phyloP scores from a whole-genome alignment of 352 stramenopile species.

The Phytophthora chlamydospora region DNA sequence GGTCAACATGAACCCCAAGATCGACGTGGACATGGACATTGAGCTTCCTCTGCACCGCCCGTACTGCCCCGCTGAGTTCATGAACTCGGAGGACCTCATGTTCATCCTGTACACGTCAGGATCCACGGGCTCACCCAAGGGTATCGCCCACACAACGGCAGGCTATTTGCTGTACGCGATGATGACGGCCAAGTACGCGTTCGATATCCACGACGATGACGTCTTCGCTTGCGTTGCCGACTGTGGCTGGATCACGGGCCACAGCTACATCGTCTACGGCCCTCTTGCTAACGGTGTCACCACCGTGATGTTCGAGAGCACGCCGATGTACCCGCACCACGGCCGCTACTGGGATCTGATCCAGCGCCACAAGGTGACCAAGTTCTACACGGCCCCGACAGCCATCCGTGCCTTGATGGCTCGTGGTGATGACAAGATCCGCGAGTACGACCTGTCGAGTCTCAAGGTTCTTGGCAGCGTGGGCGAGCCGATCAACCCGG shows the following conservation, averaged over 20 bases:
- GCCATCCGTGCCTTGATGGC: slow-evolving; percentile 98
- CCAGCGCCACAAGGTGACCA: slow-evolving; percentile 96
- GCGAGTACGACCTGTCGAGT: slow-evolving; percentile 65
- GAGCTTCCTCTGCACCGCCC: slow-evolving; percentile 90
- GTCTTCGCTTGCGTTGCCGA: slow-evolving; percentile 96
- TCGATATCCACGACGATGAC: slow-evolving; percentile 93
- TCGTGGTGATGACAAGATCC: slow-evolving; percentile 90
- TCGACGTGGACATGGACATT: slow-evolving; percentile 94
- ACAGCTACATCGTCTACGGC: slow-evolving; percentile 98
- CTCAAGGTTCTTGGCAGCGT: slow-evolving; percentile 96
- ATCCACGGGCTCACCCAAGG: slow-evolving; percentile 95
- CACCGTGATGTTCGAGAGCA: slow-evolving; percentile 98
- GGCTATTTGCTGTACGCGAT: slow-evolving; percentile 96
- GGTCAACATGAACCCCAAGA: slow-evolving; percentile 69
- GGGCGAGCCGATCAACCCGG: slow-evolving; percentile 98
- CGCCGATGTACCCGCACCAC: slow-evolving; percentile 95
- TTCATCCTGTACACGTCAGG: slow-evolving; percentile 99
- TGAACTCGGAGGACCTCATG: slow-evolving; percentile 96
- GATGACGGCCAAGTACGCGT: slow-evolving; percentile 93
- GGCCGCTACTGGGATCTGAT: slow-evolving; percentile 97
- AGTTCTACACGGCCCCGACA: slow-evolving; percentile 94
- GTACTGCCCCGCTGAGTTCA: slow-evolving; percentile 94
- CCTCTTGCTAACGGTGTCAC: slow-evolving; percentile 95
- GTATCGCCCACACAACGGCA: slow-evolving; percentile 94
- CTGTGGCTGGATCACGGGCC: slow-evolving; percentile 96